These are phyloP conservation scores for Metschnikowia borealis DNA, from an alignment of 805 yeast genomes.

Conservation along the genomic window DNA sequence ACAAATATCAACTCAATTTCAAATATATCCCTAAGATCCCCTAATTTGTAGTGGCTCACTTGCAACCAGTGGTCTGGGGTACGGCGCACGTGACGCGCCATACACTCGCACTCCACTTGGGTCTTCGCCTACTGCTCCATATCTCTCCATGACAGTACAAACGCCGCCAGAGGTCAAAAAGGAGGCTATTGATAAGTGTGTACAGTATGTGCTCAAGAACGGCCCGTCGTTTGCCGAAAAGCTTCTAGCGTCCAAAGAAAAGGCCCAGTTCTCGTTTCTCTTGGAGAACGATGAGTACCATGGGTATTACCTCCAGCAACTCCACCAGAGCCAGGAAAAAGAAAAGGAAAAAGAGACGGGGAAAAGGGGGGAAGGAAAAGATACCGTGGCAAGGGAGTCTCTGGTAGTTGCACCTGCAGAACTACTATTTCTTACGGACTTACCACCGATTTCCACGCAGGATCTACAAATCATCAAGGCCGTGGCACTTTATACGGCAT, in stretches of 20 bases:
- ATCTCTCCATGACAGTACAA: neutral
- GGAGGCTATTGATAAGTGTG: constrained; percentile 65
- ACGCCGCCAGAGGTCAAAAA: constrained; percentile 38
- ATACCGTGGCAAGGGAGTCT: neutral
- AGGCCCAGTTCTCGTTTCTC: constrained; percentile 63
- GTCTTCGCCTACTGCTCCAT: no score
- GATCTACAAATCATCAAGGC: constrained; percentile 69
- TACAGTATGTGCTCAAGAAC: constrained; percentile 62
- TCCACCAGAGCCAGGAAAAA: neutral
- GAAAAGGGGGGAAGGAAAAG: neutral
- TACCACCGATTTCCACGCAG: constrained; percentile 46
- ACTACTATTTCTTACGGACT: constrained; percentile 24
- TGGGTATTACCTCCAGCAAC: constrained; percentile 42
- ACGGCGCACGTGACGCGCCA: neutral
- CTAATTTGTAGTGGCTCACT: no score
- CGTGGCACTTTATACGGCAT: constrained; percentile 66
- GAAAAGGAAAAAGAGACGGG: neutral
- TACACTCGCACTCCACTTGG: neutral
- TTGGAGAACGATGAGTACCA: constrained; percentile 50
- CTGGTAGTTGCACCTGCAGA: constrained; percentile 15
- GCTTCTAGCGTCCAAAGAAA: constrained; percentile 44
- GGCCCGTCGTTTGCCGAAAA: constrained; percentile 64
- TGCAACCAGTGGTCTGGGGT: no score
- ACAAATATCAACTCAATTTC: no score
- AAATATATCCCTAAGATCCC: no score